Conservation (phyloP, 257 asterid genomes). For the Mitragyna speciosa region DNA sequence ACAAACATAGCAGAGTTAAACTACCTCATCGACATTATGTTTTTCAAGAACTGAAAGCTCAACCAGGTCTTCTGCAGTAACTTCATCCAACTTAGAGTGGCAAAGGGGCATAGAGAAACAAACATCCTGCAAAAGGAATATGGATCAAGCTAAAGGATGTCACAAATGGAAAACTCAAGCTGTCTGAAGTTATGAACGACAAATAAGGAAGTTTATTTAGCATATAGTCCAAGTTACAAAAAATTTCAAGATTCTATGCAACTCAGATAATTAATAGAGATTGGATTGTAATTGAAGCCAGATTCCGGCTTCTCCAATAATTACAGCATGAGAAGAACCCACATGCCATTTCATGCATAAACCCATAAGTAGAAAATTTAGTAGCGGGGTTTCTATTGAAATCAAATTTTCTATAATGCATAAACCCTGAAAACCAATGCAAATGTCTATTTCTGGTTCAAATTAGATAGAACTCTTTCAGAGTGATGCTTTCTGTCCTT, state of each 20-base stretch:
- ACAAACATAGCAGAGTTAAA: constrained; percentile 19
- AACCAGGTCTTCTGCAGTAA: constrained; percentile 68
- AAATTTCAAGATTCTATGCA: not conserved
- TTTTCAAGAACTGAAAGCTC: constrained; percentile 79
- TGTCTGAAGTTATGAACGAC: not conserved
- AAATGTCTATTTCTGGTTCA: not conserved
- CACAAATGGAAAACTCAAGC: not conserved
- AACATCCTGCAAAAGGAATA: constrained; percentile 56
- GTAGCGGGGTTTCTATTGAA: not conserved
- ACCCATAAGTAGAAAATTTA: not conserved
- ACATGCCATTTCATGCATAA: not conserved
- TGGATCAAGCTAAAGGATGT: constrained; percentile 17
- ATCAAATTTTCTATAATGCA: not conserved
- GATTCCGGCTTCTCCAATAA: not conserved
- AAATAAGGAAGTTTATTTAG: not conserved
- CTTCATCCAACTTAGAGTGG: constrained; percentile 71
- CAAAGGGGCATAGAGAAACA: constrained; percentile 90
- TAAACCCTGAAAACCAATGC: not conserved
- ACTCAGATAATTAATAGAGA: not conserved
- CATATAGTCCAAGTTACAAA: not conserved
- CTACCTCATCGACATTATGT: constrained; percentile 76
- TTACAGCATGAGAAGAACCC: not conserved
- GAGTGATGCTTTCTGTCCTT: not conserved
- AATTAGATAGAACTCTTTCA: not conserved
- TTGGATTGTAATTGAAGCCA: not conserved